A percentile compares a stretch with the other conserved stretches of the same genome.
phyloP scores from a whole-genome alignment of 1,139 yeast genomes.

The Diutina rugosa region DNA sequence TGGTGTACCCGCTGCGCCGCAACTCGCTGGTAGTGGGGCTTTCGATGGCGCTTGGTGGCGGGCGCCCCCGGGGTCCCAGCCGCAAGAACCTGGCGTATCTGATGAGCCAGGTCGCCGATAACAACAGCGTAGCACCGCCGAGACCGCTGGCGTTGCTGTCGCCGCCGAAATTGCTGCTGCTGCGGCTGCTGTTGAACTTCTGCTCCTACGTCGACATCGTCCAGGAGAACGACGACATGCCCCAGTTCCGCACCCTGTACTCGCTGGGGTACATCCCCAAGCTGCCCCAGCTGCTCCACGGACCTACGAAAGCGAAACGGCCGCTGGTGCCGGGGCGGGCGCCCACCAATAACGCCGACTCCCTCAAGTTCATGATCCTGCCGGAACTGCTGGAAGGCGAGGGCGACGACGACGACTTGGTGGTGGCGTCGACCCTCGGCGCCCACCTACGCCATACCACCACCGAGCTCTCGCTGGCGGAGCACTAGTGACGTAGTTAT shows the following conservation, averaged over 20 bases:
- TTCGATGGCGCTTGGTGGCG: slow-evolving; percentile 46
- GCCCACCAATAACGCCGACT: neutral
- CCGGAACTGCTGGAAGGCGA: slow-evolving; percentile 2
- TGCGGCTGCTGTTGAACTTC: slow-evolving; percentile 1
- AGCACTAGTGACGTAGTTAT: neutral
- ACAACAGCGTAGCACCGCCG: neutral
- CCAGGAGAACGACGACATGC: neutral
- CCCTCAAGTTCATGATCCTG: slow-evolving; percentile 1
- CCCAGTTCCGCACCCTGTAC: neutral
- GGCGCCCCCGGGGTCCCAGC: slow-evolving; percentile 23
- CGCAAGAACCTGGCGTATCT: slow-evolving; percentile 26
- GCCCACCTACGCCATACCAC: neutral
- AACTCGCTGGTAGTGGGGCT: slow-evolving; percentile 48
- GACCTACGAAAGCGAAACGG: neutral
- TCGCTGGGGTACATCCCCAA: slow-evolving; percentile 1
- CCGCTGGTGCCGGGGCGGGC: neutral
- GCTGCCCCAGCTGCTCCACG: neutral
- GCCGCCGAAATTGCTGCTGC: neutral
- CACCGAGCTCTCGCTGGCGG: slow-evolving; percentile 2
- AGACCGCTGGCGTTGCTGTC: neutral
- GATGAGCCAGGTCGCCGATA: neutral
- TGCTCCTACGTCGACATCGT: neutral
- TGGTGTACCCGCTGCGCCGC: slow-evolving; percentile 51
- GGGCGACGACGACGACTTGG: slow-evolving; percentile 1
- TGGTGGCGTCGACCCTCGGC: slow-evolving; percentile 1